Conservation (phyloP, 805 yeast species). For the Kuraishia floccosa region DNA sequence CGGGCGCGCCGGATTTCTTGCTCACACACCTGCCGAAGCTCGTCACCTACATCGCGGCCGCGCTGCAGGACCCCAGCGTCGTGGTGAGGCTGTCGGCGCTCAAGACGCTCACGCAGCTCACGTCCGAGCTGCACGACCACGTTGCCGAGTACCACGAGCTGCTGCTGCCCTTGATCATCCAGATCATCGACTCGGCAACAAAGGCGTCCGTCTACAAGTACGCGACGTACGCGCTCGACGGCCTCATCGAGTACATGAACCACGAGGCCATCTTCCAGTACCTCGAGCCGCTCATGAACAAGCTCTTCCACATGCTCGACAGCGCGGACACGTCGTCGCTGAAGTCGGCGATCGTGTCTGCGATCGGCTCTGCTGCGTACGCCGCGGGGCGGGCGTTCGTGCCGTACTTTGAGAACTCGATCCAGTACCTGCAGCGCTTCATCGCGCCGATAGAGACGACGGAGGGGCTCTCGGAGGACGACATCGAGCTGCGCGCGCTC, state of each 20-base stretch:
- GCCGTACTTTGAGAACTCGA: constrained; percentile 78
- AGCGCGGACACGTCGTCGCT: constrained; percentile 64
- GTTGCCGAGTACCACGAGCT: constrained; percentile 77
- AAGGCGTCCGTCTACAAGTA: constrained; percentile 77
- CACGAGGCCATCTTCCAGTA: constrained; percentile 73
- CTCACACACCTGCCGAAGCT: constrained; percentile 65
- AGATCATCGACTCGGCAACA: constrained; percentile 77
- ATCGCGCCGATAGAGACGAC: constrained; percentile 52
- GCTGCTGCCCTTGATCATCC: constrained; percentile 77
- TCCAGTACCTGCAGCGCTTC: constrained; percentile 73
- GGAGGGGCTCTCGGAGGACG: constrained; percentile 79
- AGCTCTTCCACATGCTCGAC: constrained; percentile 74
- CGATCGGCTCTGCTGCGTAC: constrained; percentile 94
- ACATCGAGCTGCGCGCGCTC: constrained; percentile 81
- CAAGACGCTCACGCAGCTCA: constrained; percentile 65
- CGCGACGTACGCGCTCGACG: constrained; percentile 87
- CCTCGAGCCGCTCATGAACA: constrained; percentile 83
- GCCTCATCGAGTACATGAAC: constrained; percentile 83
- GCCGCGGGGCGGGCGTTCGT: constrained; percentile 83
- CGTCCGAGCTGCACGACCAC: constrained; percentile 74
- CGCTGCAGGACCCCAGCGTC: constrained; percentile 65
- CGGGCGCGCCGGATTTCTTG: constrained; percentile 92
- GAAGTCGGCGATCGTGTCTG: constrained; percentile 78
- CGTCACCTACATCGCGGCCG: constrained; percentile 60
- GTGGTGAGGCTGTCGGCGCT: constrained; percentile 81